A percentile compares a stretch with the other conserved stretches of the same genome.
These are phyloP conservation scores for Fusarium sp. DNA, from an alignment of 2,329 filamentous ascomycete genomes.

Conservation along the genomic window DNA sequence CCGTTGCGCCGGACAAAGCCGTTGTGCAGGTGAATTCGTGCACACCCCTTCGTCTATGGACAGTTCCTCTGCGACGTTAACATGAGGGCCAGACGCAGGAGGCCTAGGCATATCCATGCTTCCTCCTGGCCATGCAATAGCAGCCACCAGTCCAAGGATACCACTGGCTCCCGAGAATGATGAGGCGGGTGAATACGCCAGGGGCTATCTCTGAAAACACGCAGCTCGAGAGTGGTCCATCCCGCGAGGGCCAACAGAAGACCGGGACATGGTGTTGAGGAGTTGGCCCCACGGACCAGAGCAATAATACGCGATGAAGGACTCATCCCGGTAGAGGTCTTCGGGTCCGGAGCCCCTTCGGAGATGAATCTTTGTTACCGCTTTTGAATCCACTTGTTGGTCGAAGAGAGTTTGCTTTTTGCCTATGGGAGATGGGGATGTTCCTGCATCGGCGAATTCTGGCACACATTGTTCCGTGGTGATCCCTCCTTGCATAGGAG, in stretches of 20 bases:
- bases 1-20: constrained; percentile 4
- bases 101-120: constrained; percentile 22
- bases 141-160: constrained; percentile 21
- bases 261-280: constrained; percentile 3
- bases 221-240: neutral
- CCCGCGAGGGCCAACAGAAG: neutral
- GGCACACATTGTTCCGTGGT: constrained; percentile 7
- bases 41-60: constrained; percentile 5
- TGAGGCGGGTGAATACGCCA: constrained; percentile 13
- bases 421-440: constrained; percentile 5
- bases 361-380: constrained; percentile 7
- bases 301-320: constrained; percentile 3
- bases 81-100: constrained; percentile 1
- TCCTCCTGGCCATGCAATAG: constrained; percentile 5
- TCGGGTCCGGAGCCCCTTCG: constrained; percentile 16
- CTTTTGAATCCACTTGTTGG: neutral
- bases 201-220: constrained; percentile 6
- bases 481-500: constrained; percentile 10
- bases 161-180: constrained; percentile 4
- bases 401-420: constrained; percentile 6
- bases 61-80: constrained; percentile 6
- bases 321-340: neutral
- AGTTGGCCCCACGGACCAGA: constrained; percentile 8
- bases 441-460: constrained; percentile 7
- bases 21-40: neutral